Base-by-base conservation (phyloP, 495 filamentous ascomycete genomes). In the Hypoxylon perforatum region DNA sequence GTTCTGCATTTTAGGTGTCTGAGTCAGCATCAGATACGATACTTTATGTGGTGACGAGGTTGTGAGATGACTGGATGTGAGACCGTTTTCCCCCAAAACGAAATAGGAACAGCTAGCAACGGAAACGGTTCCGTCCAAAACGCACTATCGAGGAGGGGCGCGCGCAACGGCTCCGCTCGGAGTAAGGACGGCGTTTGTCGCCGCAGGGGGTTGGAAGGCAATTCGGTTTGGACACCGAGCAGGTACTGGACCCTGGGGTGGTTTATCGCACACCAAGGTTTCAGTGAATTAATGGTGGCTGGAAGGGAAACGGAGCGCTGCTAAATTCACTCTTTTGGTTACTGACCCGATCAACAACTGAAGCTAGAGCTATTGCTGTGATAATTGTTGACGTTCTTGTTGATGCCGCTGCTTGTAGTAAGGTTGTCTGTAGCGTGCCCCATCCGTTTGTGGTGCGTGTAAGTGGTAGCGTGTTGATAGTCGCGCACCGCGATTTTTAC, bases 111-210 rank as follows among this genome's bases (percentile, higher is more conserved):
- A 50, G 25, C 12, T 14, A 60, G 17, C 23, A 55, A 69, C 66
- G 61, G 66, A 65, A 69, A 33, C 50, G 50, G 4, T 64, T 69
- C 66, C 66, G 66, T 69, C 15, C 41, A 65, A 69, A 61, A 69
- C 66, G 66, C 61, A 57, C 56, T 61, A 69, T 56, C 60, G 46
- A 42, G 19, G n/a, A 57, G 47, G 30, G 36, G 59, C 46, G 46
- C 57, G 51, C 48, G 55, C 25, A 51, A 57, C 60, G 42, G 61
- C 61, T 69, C 66, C 61, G 66, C 66, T 69, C 66, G 66, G 66
- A 65, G 52, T 57, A 69, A 64, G 61, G 61, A 69, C 57, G 56
- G 66, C 52, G 55, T 69, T 69, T 69, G 45, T 69, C 41, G 56
- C 49, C 47, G 56, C 61, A 64, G 55, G 66, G 66, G 57, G 59